A percentile compares a stretch with the other conserved stretches of the same genome.
phyloP scores from a whole-genome alignment of 768 basidiomycete species.

The Lactarius pseudohatsudake region DNA sequence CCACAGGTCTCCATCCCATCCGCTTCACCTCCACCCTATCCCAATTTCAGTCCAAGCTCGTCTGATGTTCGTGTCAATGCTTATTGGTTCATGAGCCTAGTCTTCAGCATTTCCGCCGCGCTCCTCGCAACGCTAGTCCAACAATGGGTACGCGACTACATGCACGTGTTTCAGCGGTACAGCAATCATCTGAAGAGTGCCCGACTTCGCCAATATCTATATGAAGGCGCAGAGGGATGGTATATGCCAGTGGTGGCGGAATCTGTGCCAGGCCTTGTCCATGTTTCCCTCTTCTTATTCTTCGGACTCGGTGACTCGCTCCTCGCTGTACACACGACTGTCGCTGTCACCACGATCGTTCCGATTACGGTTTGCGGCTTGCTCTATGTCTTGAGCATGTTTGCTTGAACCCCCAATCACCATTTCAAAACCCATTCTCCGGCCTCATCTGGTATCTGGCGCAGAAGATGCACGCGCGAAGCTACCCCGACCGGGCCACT shows the following conservation, averaged over 20 bases:
- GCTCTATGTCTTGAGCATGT: too few species aligned
- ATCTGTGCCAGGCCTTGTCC: conserved; percentile 47
- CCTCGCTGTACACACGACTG: conserved; percentile 31
- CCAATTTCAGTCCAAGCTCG: too few species aligned
- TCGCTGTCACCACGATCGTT: conserved; percentile 9
- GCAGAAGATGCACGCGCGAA: too few species aligned
- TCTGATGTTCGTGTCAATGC: too few species aligned
- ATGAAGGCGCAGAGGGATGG: conserved; percentile 42
- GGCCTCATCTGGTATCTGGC: not conserved
- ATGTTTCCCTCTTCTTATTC: conserved; percentile 50
- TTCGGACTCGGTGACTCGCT: conserved; percentile 50
- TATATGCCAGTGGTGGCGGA: conserved; percentile 43
- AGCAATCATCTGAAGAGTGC: conserved; percentile 36
- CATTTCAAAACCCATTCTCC: conserved; percentile 14
- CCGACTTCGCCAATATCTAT: conserved; percentile 34
- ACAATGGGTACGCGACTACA: conserved; percentile 47
- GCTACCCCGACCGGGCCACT: too few species aligned
- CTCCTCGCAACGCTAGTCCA: conserved; percentile 38
- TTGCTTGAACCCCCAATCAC: conserved; percentile 7
- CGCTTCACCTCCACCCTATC: too few species aligned
- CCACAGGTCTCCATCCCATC: conserved; percentile 30
- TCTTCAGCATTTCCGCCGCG: too few species aligned
- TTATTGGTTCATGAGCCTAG: too few species aligned
- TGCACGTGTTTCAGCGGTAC: conserved; percentile 34
- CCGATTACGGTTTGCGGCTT: conserved; percentile 4